phyloP scores from a whole-genome alignment of 805 yeast genomes.

The Spencermartinsiella europaea region DNA sequence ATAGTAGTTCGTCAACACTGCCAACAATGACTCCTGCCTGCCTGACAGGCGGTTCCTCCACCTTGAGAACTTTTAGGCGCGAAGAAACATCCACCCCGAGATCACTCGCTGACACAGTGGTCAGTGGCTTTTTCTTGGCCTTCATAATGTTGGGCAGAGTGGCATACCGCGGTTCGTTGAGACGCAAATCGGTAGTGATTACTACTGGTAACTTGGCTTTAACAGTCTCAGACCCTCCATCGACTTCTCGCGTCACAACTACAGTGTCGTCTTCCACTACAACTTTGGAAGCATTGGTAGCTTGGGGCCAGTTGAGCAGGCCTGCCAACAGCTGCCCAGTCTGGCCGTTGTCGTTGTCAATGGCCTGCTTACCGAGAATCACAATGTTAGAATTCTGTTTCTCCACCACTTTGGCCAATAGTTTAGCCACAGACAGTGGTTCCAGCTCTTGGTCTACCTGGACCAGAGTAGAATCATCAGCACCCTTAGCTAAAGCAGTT shows the following conservation, averaged over 20 bases:
- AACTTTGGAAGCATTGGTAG: constrained; percentile 89
- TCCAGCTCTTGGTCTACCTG: constrained; percentile 71
- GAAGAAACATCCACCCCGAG: constrained; percentile 61
- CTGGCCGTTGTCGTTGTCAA: constrained; percentile 91
- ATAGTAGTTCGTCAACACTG: constrained; percentile 74
- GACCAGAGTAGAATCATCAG: constrained; percentile 75
- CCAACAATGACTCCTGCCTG: constrained; percentile 75
- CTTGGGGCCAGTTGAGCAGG: constrained; percentile 91
- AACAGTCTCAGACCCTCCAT: constrained; percentile 88
- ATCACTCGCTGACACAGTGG: constrained; percentile 56
- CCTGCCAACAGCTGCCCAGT: constrained; percentile 98
- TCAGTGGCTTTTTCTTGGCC: constrained; percentile 94
- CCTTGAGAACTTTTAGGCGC: constrained; percentile 62
- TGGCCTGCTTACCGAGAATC: constrained; percentile 92
- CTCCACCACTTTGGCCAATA: constrained; percentile 68
- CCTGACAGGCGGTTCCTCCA: constrained; percentile 83
- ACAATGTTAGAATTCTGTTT: constrained; percentile 70
- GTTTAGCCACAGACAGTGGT: constrained; percentile 85
- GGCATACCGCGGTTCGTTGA: constrained; percentile 95
- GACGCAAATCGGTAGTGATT: constrained; percentile 87
- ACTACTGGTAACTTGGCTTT: constrained; percentile 75
- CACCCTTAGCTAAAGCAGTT: constrained; percentile 92
- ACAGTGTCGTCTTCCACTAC: constrained; percentile 52
- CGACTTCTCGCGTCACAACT: constrained; percentile 84
- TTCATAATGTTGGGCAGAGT: constrained; percentile 95